A percentile compares a stretch with the other conserved stretches of the same genome.
These are phyloP conservation scores for Anastatica hierochuntica DNA, from an alignment of 345 rosid genomes.

Conservation along the genomic window DNA sequence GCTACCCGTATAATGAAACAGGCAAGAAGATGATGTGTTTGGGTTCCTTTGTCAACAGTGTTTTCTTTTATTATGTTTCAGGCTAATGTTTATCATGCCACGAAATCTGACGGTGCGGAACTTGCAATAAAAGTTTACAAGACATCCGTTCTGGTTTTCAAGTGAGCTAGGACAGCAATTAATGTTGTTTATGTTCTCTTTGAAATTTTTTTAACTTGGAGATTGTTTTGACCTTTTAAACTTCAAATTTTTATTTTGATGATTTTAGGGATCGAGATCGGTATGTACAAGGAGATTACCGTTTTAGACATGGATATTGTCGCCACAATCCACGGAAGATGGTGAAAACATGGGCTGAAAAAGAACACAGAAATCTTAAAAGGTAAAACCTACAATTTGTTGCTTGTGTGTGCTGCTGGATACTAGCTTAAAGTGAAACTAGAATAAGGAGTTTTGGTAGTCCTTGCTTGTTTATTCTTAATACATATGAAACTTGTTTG, in stretches of 20 bases:
- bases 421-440: neutral
- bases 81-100: constrained; percentile 98
- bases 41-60: neutral
- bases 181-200: neutral
- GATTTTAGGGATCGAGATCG: constrained; percentile 79
- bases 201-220: neutral
- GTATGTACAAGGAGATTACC: constrained; percentile 94
- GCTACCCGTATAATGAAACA: too few relatives aligned
- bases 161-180: constrained; percentile 39
- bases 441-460: neutral
- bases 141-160: constrained; percentile 82
- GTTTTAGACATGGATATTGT: constrained; percentile 88
- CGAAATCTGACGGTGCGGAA: constrained; percentile 75
- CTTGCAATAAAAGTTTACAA: constrained; percentile 91
- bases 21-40: neutral
- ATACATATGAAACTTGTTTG: neutral
- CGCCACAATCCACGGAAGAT: constrained; percentile 95
- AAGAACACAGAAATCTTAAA: constrained; percentile 90
- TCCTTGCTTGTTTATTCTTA: neutral
- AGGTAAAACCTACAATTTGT: constrained; percentile 34
- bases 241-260: neutral
- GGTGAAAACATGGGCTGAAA: constrained; percentile 99
- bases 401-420: neutral
- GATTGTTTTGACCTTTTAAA: neutral
- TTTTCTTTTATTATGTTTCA: constrained; percentile 11